Base-by-base conservation (phyloP, 345 rosid species). In the Capsella bursapastoris region DNA sequence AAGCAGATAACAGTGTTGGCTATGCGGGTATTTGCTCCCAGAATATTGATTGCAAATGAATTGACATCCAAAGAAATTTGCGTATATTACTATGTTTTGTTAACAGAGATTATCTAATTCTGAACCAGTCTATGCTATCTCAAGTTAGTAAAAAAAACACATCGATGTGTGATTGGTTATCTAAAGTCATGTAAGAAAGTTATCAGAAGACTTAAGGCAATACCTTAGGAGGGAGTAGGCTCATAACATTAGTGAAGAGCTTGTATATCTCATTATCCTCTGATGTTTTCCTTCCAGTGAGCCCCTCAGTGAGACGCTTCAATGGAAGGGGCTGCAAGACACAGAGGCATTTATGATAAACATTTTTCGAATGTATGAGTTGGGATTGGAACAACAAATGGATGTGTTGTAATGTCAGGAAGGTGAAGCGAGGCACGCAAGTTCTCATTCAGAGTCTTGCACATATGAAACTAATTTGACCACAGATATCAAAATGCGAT, bases 241-340 rank as follows among this genome's bases (percentile, higher is more conserved):
- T 68, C 78, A 96, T 78, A 79, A 90, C 87, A 80, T 96, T 96
- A 41, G 84, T 82, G 81, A 96, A 96, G 79, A 92, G 90, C 79
- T 83, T 88, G 83, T 82, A 79, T 75, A 96, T 82, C 64, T 91
- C 86, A 44, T 76, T 82, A 76, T 82, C 88, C 68, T 84, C 87
- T 48, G 96, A 82, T 73, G 79, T 80, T 82, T 84, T 87, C 12
- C 82, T 82, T 32, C 78, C 85, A 48, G 72, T 83, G 25, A 92
- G 89, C 75, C 96, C 99, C 76, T 92, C 99, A 2, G 98, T 87
- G 53, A 95, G 94, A 55, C 66, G 86, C 87, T 87, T 90, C 89
- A 90, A 77, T 12, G 96, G 78, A 60, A 92, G 90, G 80, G 98
- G 98, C 98, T 96, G 88, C 22, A 74, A 79, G 73, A 74, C 44